phyloP scores from a whole-genome alignment of 495 filamentous ascomycete species.

The Hypoxylon lenormandii region DNA sequence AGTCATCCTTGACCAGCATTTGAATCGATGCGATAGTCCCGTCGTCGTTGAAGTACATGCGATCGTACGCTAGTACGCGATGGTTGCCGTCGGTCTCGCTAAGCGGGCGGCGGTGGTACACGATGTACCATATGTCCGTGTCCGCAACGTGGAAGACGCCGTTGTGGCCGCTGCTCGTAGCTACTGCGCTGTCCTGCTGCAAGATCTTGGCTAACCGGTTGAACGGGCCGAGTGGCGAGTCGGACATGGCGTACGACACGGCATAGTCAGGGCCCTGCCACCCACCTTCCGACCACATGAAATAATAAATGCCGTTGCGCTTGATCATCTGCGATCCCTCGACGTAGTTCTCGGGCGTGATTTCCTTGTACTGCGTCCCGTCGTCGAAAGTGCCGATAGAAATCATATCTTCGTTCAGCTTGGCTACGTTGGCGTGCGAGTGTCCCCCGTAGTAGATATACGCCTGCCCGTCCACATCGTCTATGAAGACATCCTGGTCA shows the following conservation, averaged over 20 bases:
- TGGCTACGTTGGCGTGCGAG: slow-evolving; percentile 58
- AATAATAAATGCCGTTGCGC: slow-evolving; percentile 58
- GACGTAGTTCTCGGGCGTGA: slow-evolving; percentile 59
- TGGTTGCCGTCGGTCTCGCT: slow-evolving; percentile 59
- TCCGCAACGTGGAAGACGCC: slow-evolving; percentile 57
- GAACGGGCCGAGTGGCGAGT: slow-evolving; percentile 61
- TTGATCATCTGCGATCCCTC: slow-evolving; percentile 63
- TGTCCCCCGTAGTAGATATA: slow-evolving; percentile 67
- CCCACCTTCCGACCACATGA: slow-evolving; percentile 62
- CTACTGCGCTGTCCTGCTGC: slow-evolving; percentile 55
- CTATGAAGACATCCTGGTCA: slow-evolving; percentile 64
- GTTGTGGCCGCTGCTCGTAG: slow-evolving; percentile 59
- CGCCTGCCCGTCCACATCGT: slow-evolving; percentile 59
- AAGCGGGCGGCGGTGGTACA: slow-evolving; percentile 61
- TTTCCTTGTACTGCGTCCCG: slow-evolving; percentile 53
- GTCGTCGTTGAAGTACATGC: slow-evolving; percentile 60
- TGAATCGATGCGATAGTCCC: slow-evolving; percentile 57
- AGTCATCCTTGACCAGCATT: slow-evolving; percentile 59
- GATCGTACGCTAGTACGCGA: slow-evolving; percentile 61
- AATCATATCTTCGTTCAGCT: slow-evolving; percentile 62
- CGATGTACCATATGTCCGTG: slow-evolving; percentile 63
- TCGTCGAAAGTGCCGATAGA: slow-evolving; percentile 49
- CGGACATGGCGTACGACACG: slow-evolving; percentile 60
- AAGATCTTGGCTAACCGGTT: slow-evolving; percentile 55
- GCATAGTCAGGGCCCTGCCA: slow-evolving; percentile 62